Percentiles rank a stretch among this genome's conserved stretches.
Conservation (phyloP, 352 stramenopile genomes). For the Globisporangium takayamanum region DNA sequence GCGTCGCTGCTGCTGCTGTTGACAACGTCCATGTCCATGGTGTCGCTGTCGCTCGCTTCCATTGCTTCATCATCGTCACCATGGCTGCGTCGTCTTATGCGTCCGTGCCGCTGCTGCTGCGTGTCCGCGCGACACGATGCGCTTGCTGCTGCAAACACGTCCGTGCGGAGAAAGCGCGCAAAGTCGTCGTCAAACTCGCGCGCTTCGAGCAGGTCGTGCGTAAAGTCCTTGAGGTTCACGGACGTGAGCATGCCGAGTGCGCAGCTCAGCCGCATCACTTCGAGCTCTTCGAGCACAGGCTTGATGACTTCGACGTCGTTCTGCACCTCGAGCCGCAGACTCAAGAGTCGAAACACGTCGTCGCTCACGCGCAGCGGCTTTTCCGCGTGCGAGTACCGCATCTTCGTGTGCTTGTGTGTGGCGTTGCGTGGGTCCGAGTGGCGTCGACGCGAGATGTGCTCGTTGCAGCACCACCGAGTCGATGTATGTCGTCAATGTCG, state of each 20-base stretch:
- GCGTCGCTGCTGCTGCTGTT: neutral
- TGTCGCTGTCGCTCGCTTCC: neutral
- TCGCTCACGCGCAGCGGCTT: slow-evolving; percentile 8
- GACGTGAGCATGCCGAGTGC: slow-evolving; percentile 40
- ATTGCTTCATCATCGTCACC: neutral
- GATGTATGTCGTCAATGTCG: neutral
- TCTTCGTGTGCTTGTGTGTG: neutral
- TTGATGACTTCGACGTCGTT: slow-evolving; percentile 70
- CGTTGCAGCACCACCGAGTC: neutral
- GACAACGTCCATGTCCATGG: neutral
- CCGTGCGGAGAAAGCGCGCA: slow-evolving; percentile 40
- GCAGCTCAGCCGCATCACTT: slow-evolving; percentile 60
- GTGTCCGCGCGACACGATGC: too few relatives aligned
- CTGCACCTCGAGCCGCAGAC: slow-evolving; percentile 42
- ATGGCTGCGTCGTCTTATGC: neutral
- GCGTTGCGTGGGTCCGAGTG: neutral
- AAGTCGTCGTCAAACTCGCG: slow-evolving; percentile 64
- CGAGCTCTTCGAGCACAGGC: slow-evolving; percentile 53
- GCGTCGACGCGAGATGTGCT: neutral
- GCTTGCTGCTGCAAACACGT: slow-evolving; percentile 25
- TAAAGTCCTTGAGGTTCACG: slow-evolving; percentile 45
- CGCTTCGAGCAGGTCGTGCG: slow-evolving; percentile 41
- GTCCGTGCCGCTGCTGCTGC: neutral
- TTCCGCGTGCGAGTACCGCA: slow-evolving; percentile 7
- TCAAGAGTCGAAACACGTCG: slow-evolving; percentile 52